Evolutionary conservation across 768 basidiomycete genomes (phyloP), one percentile per base, ranked within the genome.

Genomic region (Calocybe gangraenosa): DNA sequence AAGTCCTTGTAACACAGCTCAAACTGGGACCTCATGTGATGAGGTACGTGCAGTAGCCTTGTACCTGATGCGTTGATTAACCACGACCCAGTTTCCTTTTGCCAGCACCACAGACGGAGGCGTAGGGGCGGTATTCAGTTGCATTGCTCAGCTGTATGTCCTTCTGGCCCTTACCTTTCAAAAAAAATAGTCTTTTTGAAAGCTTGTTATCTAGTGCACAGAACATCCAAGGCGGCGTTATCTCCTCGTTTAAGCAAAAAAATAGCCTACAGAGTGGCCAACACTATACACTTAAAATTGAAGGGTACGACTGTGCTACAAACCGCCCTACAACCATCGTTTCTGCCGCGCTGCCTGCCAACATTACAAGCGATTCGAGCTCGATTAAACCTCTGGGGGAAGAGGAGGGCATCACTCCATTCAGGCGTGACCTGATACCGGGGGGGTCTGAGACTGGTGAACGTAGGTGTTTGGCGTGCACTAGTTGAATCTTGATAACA

Each of bases 81-180:
- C 11, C 2, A 20, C 4, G 14, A 7, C 14, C 5, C 33, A 53
- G 52, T 53, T 53, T 25, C 52, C 52, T 2, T 50, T 50, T 18
- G 52, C 52, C 14, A 53, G 52, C 34, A 53, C 52, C 8, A 47
- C 45, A 19, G 52, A 53, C 25, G 48, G 48, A 25, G 45, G 52
- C 10, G 18, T 13, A 33, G 48, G 48, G 7, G 41, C 45, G 3
- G 19, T 47, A 7, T 49, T 46, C 42, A 53, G 25, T n/a, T 53
- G 52, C 21, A 49, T 53, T 13, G 7, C 14, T 4, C 44, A 46
- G 3, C 17, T 53, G 52, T 53, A 32, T 20, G 42, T 44, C 2
- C 23, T 19, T 20, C n/a, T 35, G 20, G 17, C 32, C 17, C n/a
- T 6, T 20, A 11, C 28, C 9, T 8, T 35, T 35, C 34, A 35